Conservation (phyloP, 1,284 basidiomycete species). For the Rhodotorula sp. region DNA sequence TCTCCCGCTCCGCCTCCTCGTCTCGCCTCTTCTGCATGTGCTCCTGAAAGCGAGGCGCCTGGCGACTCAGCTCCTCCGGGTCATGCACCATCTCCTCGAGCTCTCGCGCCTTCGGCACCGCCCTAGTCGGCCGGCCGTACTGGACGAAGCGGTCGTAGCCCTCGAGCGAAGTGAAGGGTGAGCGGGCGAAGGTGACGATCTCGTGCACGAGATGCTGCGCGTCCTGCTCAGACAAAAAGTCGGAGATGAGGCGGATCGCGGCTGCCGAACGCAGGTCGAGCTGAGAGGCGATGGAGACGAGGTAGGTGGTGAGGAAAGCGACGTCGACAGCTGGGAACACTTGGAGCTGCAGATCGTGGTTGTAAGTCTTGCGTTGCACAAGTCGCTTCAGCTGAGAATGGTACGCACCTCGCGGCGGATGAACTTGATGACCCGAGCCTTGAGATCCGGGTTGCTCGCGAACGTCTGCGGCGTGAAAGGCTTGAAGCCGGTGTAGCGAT, state of each 20-base stretch:
- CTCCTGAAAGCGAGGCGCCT: slow-evolving; percentile 9
- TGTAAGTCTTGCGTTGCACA: no score
- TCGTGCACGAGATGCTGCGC: slow-evolving; percentile 46
- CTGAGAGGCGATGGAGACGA: slow-evolving; percentile 43
- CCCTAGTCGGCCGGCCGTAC: slow-evolving; percentile 33
- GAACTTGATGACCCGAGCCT: slow-evolving; percentile 43
- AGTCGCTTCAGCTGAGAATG: background rate
- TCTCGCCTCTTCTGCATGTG: slow-evolving; percentile 6
- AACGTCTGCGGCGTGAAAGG: slow-evolving; percentile 40
- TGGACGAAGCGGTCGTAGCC: slow-evolving; percentile 38
- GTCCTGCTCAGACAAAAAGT: slow-evolving; percentile 42
- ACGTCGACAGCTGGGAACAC: slow-evolving; percentile 46
- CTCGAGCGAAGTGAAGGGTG: slow-evolving; percentile 36
- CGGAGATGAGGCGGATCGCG: slow-evolving; percentile 43
- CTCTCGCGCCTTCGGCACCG: background rate
- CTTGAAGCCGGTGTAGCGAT: slow-evolving; percentile 45
- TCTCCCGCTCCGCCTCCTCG: slow-evolving; percentile 6
- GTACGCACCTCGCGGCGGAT: slow-evolving; percentile 43
- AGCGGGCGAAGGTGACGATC: slow-evolving; percentile 41
- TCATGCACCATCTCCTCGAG: background rate
- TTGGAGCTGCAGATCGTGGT: slow-evolving; percentile 33
- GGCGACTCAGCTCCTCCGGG: background rate
- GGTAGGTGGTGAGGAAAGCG: slow-evolving; percentile 46
- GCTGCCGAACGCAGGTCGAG: slow-evolving; percentile 43
- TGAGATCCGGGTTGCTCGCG: slow-evolving; percentile 28